A percentile compares a stretch with the other conserved stretches of the same genome.
These are phyloP conservation scores for Orobanche coerulescens DNA, from an alignment of 257 asterid species.

Conservation along the genomic window DNA sequence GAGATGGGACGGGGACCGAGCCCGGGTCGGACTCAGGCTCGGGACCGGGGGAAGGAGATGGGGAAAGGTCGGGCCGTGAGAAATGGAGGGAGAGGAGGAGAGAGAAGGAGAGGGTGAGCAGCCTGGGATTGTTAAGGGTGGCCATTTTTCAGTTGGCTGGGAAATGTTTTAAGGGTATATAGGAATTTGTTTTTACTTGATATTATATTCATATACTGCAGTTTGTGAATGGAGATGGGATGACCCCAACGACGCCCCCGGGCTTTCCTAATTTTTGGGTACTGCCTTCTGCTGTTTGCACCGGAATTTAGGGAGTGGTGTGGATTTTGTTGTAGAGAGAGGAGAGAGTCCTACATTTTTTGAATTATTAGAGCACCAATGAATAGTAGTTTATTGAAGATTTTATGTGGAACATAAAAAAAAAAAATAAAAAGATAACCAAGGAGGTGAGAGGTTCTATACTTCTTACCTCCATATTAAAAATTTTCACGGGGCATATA, in stretches of 20 bases:
- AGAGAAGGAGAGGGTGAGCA: slow-evolving; percentile 20
- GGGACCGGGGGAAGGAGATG: neutral
- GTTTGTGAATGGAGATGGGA: slow-evolving; percentile 19
- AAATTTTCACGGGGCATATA: too few relatives aligned
- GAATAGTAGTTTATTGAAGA: too few relatives aligned
- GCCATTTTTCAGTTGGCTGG: slow-evolving; percentile 30
- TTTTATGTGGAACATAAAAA: too few relatives aligned
- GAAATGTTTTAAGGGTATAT: neutral
- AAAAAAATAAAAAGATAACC: too few relatives aligned
- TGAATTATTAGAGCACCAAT: neutral
- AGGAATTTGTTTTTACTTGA: slow-evolving; percentile 2
- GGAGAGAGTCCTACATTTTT: slow-evolving; percentile 3
- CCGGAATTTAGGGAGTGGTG: slow-evolving; percentile 13
- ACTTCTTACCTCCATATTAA: too few relatives aligned
- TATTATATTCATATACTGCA: neutral
- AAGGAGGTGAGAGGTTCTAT: too few relatives aligned
- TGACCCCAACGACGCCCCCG: slow-evolving; percentile 2
- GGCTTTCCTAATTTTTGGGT: neutral
- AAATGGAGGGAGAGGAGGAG: slow-evolving; percentile 18
- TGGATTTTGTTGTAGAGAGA: slow-evolving; percentile 8
- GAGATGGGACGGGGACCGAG: slow-evolving; percentile 3
- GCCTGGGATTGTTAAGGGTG: slow-evolving; percentile 12
- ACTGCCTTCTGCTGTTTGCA: slow-evolving; percentile 14
- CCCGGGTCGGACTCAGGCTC: neutral
- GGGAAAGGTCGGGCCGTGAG: slow-evolving; percentile 10